phyloP scores from a whole-genome alignment of 2,329 filamentous ascomycete species.

The Stemphylium vesicarium region DNA sequence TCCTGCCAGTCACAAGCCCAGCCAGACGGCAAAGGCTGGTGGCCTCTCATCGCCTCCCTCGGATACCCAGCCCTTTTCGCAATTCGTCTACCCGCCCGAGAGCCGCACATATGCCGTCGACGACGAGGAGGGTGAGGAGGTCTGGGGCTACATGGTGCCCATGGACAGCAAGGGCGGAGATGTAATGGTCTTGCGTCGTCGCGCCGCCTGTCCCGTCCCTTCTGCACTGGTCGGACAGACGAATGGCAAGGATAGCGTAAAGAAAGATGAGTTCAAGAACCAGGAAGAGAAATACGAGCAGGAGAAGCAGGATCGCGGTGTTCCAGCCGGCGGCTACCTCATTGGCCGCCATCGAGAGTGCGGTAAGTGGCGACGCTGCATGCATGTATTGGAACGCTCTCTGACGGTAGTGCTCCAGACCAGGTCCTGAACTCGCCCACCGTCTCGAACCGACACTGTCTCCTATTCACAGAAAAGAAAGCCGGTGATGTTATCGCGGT shows the following conservation, averaged over 20 bases:
- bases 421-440: slow-evolving; percentile 73
- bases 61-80: slow-evolving; percentile 80
- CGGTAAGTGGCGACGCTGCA: slow-evolving; percentile 62
- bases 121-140: slow-evolving; percentile 81
- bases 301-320: slow-evolving; percentile 57
- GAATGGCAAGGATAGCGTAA: slow-evolving; percentile 54
- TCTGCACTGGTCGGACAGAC: slow-evolving; percentile 46
- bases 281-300: slow-evolving; percentile 68
- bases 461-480: slow-evolving; percentile 69
- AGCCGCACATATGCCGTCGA: slow-evolving; percentile 81
- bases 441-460: slow-evolving; percentile 85
- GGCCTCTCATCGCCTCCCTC: slow-evolving; percentile 66
- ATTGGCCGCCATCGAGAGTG: slow-evolving; percentile 94
- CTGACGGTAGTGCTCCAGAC: slow-evolving; percentile 61
- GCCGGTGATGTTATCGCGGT: slow-evolving; percentile 69
- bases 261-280: slow-evolving; percentile 62
- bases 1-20: slow-evolving; percentile 50
- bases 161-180: slow-evolving; percentile 74
- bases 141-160: slow-evolving; percentile 95
- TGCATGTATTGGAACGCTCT: slow-evolving; percentile 5
- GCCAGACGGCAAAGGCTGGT: slow-evolving; percentile 43
- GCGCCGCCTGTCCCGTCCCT: slow-evolving; percentile 71
- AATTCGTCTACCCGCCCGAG: slow-evolving; percentile 76
- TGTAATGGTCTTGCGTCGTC: slow-evolving; percentile 75
- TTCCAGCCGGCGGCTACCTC: slow-evolving; percentile 81